Percentiles rank a stretch among this genome's conserved stretches.
Conservation (phyloP, 108 stramenopile species). For the Skeletonema potamos region DNA sequence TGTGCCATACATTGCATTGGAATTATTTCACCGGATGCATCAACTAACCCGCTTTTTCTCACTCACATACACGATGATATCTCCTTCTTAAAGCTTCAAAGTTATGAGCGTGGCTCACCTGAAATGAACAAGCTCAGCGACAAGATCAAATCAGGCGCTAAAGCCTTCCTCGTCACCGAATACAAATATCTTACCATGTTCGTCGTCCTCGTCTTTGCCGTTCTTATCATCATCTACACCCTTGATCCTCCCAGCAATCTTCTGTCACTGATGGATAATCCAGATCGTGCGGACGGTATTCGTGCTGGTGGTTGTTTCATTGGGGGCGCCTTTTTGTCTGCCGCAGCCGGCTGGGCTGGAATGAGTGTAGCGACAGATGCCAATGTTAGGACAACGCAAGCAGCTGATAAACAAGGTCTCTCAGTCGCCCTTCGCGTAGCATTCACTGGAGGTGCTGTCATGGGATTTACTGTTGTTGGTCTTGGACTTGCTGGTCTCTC, state of each 20-base stretch:
- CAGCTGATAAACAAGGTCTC: slow-evolving; percentile 79
- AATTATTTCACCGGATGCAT: not conserved
- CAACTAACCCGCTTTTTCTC: not conserved
- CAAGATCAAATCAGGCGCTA: slow-evolving; percentile 88
- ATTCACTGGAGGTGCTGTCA: slow-evolving; percentile 83
- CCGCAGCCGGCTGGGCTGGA: slow-evolving; percentile 78
- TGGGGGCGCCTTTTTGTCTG: slow-evolving; percentile 85
- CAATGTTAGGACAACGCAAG: slow-evolving; percentile 93
- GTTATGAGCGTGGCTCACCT: slow-evolving; percentile 56
- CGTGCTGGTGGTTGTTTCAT: slow-evolving; percentile 86
- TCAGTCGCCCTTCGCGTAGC: slow-evolving; percentile 82
- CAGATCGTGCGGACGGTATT: slow-evolving; percentile 61
- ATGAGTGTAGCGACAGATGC: slow-evolving; percentile 92
- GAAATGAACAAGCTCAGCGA: slow-evolving; percentile 74
- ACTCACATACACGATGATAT: not conserved
- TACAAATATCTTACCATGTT: slow-evolving; percentile 89
- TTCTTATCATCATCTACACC: slow-evolving; percentile 55
- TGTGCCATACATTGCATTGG: not conserved
- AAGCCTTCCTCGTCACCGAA: slow-evolving; percentile 89
- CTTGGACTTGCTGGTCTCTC: slow-evolving; percentile 60
- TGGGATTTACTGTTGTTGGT: slow-evolving; percentile 55
- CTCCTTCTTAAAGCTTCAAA: slow-evolving; percentile 40
- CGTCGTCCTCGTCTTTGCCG: slow-evolving; percentile 57
- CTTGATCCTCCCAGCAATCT: slow-evolving; percentile 49
- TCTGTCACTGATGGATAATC: not conserved